phyloP scores from a whole-genome alignment of 1,139 yeast genomes.

The Saccharomyces pastorianus region DNA sequence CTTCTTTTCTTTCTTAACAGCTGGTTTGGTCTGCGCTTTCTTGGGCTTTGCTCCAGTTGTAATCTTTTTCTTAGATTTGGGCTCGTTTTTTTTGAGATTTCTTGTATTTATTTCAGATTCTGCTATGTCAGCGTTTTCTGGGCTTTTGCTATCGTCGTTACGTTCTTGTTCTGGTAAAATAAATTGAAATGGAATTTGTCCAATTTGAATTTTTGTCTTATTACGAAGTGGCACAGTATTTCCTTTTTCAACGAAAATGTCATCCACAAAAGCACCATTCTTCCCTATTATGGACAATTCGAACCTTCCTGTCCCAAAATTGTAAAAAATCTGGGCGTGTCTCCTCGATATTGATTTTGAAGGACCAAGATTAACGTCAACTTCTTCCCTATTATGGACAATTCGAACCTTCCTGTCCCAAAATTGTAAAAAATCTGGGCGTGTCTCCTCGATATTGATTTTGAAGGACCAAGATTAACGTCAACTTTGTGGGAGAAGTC shows the following conservation, averaged over 20 bases:
- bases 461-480: constrained; percentile 83
- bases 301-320: constrained; percentile 88
- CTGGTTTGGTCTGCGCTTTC: neutral
- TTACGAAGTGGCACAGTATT: constrained; percentile 78
- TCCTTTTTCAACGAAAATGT: constrained; percentile 77
- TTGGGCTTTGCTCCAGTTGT: neutral
- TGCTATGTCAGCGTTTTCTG: neutral
- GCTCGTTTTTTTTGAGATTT: neutral
- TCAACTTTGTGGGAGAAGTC: constrained; percentile 60
- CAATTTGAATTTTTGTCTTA: constrained; percentile 82
- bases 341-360: constrained; percentile 86
- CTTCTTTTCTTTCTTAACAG: constrained; percentile 33
- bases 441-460: constrained; percentile 86
- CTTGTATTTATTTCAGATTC: constrained; percentile 9
- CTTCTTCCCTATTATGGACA: constrained; percentile 77
- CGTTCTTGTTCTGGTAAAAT: constrained; percentile 52
- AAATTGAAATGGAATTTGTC: constrained; percentile 81
- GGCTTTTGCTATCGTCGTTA: constrained; percentile 2
- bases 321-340: constrained; percentile 91
- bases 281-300: constrained; percentile 86
- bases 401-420: constrained; percentile 86
- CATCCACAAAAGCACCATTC: constrained; percentile 94
- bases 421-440: constrained; percentile 93
- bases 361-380: constrained; percentile 86
- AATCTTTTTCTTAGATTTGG: neutral